Evolutionary conservation across 2,329 filamentous ascomycete genomes (phyloP).

Genomic region (Gliomastix tumulicola): DNA sequence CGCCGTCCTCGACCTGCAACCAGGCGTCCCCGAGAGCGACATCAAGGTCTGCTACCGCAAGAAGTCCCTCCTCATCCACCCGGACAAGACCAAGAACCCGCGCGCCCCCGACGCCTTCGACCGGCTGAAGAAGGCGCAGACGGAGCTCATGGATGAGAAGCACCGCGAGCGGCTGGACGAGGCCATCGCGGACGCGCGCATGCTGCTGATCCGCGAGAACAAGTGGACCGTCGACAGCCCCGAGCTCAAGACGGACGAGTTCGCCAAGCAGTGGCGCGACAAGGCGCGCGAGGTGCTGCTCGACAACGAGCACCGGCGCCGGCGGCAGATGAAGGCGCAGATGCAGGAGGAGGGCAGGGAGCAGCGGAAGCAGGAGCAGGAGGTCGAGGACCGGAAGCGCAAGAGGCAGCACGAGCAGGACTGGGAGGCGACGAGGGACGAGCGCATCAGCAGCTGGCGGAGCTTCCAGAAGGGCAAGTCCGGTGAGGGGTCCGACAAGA

Average conservation of each 20-base stretch:
- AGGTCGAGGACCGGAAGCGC: conserved; percentile 71
- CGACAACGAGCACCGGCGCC: conserved; percentile 81
- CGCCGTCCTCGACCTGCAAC: conserved; percentile 90
- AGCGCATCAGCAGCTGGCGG: conserved; percentile 90
- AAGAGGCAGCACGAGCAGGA: conserved; percentile 90
- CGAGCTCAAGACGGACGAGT: conserved; percentile 78
- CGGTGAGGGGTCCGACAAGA: conserved; percentile 40
- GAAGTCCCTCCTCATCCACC: conserved; percentile 98
- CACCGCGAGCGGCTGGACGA: conserved; percentile 82
- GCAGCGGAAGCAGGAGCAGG: conserved; percentile 79
- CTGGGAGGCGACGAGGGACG: conserved; percentile 89
- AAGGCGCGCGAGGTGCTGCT: conserved; percentile 87
- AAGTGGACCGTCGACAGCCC: conserved; percentile 87
- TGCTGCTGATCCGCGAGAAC: conserved; percentile 87
- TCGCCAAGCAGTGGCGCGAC: conserved; percentile 79
- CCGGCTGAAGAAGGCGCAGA: conserved; percentile 90
- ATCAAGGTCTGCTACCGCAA: conserved; percentile 93
- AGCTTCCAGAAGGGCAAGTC: conserved; percentile 75
- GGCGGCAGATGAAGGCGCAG: conserved; percentile 83
- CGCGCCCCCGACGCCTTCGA: conserved; percentile 93
- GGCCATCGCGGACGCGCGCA: conserved; percentile 90
- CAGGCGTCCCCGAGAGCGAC: conserved; percentile 89
- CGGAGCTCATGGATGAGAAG: conserved; percentile 89
- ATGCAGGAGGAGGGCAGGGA: conserved; percentile 94
- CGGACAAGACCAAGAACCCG: conserved; percentile 92